Evolutionary conservation across 352 stramenopile species (phyloP), one percentile per base, ranked within the genome.

Genomic region (Pythium aristosporum): DNA sequence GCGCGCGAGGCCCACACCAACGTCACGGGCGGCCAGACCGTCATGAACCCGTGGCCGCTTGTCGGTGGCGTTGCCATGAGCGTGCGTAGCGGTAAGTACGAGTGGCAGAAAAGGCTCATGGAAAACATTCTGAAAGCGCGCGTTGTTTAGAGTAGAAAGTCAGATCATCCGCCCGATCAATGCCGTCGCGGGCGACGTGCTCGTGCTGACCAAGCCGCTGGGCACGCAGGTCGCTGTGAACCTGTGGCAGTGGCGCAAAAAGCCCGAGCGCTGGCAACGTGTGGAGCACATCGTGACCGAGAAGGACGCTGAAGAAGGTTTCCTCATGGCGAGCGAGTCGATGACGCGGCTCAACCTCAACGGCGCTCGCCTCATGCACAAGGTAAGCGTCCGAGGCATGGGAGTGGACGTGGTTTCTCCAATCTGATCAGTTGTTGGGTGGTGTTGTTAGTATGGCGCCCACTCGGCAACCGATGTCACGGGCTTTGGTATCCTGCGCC

Each of bases 1-100:
- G 82, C 83, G 12, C 72, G 79, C 32, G 81, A 97, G 61, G 93
- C 92, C 13, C 79, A 89, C 52, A 98, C 93, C 11, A 90, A 92
- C 58, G 88, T 98, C 53, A 98, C 92, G 13, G 95, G 95, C 36
- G 95, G 95, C 18, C 95, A 98, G 76, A 98, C 95, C 0, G 95
- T 98, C 51, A 90, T 98, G 74, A 98, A 98, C 77, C 93, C 93
- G 34, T 98, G 95, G 95, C 92, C 93, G 20, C 95, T 98, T 56
- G 96, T 98, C 65, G 95, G 95, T 30, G 95, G 95, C 56, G 90
- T 98, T 34, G 93, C 93, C 0, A 98, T 96, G 84, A 91, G 81
- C 57, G 84, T 93, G 7, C 84, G 84, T 37, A 89, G 79, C 30
- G 83, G 83, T 92, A 47, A n/a, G 72, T 73, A 7, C 7, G 16